phyloP scores from a whole-genome alignment of 805 yeast genomes.

The Jamesozyma piceae region DNA sequence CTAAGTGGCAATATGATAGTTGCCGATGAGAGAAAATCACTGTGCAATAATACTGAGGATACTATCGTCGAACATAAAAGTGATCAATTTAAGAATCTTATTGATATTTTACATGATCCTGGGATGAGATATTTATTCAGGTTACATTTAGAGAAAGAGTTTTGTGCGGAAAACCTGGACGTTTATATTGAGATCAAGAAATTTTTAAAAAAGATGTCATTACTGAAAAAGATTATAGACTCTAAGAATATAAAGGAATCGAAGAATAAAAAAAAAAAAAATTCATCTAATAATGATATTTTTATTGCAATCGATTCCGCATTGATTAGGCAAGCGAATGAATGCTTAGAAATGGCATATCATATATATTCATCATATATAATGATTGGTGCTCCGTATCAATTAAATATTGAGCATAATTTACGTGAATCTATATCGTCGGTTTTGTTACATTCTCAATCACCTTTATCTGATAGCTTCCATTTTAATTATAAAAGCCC shows the following conservation, averaged over 20 bases:
- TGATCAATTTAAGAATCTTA: slow-evolving; percentile 13
- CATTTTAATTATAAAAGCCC: background rate
- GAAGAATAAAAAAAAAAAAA: slow-evolving; percentile 4
- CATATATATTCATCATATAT: slow-evolving; percentile 58
- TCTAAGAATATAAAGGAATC: slow-evolving; percentile 11
- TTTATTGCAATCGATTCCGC: slow-evolving; percentile 32
- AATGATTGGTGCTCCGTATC: slow-evolving; percentile 56
- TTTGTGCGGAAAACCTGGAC: slow-evolving; percentile 69
- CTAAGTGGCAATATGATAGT: slow-evolving; percentile 7
- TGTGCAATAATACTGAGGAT: slow-evolving; percentile 1
- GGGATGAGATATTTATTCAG: slow-evolving; percentile 63
- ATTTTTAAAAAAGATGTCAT: slow-evolving; percentile 39
- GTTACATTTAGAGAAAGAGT: slow-evolving; percentile 51
- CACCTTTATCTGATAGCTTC: slow-evolving; percentile 20
- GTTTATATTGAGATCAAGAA: slow-evolving; percentile 53
- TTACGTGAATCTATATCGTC: slow-evolving; percentile 37
- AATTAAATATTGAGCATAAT: slow-evolving; percentile 56
- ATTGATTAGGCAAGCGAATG: slow-evolving; percentile 38
- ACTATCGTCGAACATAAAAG: background rate
- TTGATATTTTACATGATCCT: slow-evolving; percentile 55
- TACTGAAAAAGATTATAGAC: slow-evolving; percentile 35
- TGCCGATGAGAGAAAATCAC: slow-evolving; percentile 9
- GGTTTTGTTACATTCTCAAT: slow-evolving; percentile 33
- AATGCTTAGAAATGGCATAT: slow-evolving; percentile 52
- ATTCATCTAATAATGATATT: slow-evolving; percentile 19